These are phyloP conservation scores for Phytophthora tentaculata DNA, from an alignment of 352 stramenopile species.

Conservation along the genomic window DNA sequence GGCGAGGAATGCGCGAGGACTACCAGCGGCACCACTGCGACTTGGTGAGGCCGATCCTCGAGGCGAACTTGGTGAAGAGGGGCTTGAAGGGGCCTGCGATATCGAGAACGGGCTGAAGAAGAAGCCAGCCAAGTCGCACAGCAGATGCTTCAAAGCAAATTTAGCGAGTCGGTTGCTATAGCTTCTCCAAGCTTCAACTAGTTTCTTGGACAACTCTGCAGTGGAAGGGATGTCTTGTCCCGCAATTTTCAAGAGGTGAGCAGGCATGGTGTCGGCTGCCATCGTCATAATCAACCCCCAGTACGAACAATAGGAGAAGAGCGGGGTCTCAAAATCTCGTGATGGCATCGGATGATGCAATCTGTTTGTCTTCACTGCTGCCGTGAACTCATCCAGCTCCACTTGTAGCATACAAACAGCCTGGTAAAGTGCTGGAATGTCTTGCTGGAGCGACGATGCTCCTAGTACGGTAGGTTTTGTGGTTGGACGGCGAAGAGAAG, in stretches of 20 bases:
- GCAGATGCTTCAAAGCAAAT: slow-evolving; percentile 57
- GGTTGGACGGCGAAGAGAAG: slow-evolving; percentile 29
- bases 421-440: slow-evolving; percentile 68
- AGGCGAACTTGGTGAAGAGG: slow-evolving; percentile 16
- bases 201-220: slow-evolving; percentile 36
- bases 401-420: slow-evolving; percentile 59
- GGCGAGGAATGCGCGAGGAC: slow-evolving; percentile 26
- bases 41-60: slow-evolving; percentile 29
- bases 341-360: slow-evolving; percentile 51
- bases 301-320: slow-evolving; percentile 78
- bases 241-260: slow-evolving; percentile 64
- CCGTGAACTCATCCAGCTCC: slow-evolving; percentile 62
- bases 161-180: slow-evolving; percentile 62
- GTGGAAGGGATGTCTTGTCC: slow-evolving; percentile 39
- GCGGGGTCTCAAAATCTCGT: slow-evolving; percentile 23
- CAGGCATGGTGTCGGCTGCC: slow-evolving; percentile 53
- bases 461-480: slow-evolving; percentile 10
- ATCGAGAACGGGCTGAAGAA: slow-evolving; percentile 65
- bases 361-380: slow-evolving; percentile 73
- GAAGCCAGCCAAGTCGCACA: slow-evolving; percentile 67
- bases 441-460: slow-evolving; percentile 61
- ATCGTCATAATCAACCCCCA: slow-evolving; percentile 72
- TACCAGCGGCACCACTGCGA: slow-evolving; percentile 22
- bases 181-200: slow-evolving; percentile 63
- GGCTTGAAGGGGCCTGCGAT: slow-evolving; percentile 23